These are phyloP conservation scores for Camelina sativa DNA, from an alignment of 345 rosid species.

Conservation along the genomic window DNA sequence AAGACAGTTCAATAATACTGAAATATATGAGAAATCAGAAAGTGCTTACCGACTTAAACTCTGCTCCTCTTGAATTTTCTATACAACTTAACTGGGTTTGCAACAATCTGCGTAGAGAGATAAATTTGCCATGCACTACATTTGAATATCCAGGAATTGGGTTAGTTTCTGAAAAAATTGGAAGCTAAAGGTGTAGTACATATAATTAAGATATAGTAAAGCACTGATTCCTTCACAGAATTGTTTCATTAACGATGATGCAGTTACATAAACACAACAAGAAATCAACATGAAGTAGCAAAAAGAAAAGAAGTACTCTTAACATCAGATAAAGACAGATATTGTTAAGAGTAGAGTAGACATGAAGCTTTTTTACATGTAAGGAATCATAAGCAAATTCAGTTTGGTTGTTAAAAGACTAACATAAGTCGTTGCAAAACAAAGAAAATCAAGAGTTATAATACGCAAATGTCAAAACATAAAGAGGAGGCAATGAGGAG, in stretches of 20 bases:
- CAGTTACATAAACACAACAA: slow-evolving; percentile 5
- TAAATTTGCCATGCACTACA: background rate
- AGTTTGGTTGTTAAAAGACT: slow-evolving; percentile 1
- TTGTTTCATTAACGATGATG: background rate
- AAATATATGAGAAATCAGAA: slow-evolving; percentile 22
- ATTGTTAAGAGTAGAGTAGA: background rate
- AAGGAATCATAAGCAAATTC: too few relatives aligned
- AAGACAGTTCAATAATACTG: background rate
- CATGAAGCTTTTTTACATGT: slow-evolving; percentile 11
- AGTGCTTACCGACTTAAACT: background rate
- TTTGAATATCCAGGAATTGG: background rate
- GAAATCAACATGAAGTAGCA: background rate
- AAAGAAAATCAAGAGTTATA: background rate
- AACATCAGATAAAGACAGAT: background rate
- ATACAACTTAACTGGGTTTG: slow-evolving; percentile 8
- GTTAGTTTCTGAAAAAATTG: slow-evolving; percentile 8
- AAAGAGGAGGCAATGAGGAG: background rate
- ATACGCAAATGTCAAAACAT: background rate
- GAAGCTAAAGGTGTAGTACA: too few relatives aligned
- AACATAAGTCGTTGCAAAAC: background rate
- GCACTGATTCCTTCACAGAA: background rate
- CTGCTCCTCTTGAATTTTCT: slow-evolving; percentile 10
- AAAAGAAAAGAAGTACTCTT: background rate
- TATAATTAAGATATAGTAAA: too few relatives aligned
- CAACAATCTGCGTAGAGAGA: slow-evolving; percentile 9